phyloP scores from a whole-genome alignment of 2,329 filamentous ascomycete genomes.

The Lasiodiplodia citricola region DNA sequence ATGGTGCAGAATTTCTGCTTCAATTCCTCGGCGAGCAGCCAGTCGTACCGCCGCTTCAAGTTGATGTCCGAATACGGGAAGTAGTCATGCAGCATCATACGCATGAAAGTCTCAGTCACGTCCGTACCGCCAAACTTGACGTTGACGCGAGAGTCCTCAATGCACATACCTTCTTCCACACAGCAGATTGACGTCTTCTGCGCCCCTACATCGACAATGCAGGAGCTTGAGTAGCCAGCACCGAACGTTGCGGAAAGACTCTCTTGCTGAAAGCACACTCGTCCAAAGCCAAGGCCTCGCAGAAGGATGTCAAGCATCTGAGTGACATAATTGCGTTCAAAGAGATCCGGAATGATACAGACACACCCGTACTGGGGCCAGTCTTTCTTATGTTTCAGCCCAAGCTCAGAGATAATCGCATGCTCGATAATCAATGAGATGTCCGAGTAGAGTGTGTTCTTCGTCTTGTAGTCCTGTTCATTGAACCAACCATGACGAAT shows the following conservation, averaged over 20 bases:
- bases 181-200: constrained; percentile 98
- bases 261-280: constrained; percentile 94
- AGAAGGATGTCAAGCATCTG: constrained; percentile 84
- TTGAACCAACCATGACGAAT: constrained; percentile 87
- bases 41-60: constrained; percentile 86
- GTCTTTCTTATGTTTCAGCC: constrained; percentile 75
- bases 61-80: constrained; percentile 98
- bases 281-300: constrained; percentile 85
- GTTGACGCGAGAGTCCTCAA: constrained; percentile 94
- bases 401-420: constrained; percentile 83
- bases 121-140: constrained; percentile 92
- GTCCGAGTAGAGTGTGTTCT: constrained; percentile 82
- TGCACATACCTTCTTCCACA: constrained; percentile 92
- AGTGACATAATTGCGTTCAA: constrained; percentile 91
- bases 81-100: constrained; percentile 96
- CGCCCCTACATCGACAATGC: constrained; percentile 93
- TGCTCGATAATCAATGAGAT: constrained; percentile 86
- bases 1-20: constrained; percentile 94
- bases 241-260: constrained; percentile 94
- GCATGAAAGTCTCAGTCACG: constrained; percentile 91
- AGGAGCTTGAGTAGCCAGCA: constrained; percentile 90
- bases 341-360: constrained; percentile 95
- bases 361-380: constrained; percentile 94
- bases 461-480: constrained; percentile 82
- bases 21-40: constrained; percentile 89